These are phyloP conservation scores for Forsythia suspensa DNA, from an alignment of 257 asterid species.

Conservation along the genomic window DNA sequence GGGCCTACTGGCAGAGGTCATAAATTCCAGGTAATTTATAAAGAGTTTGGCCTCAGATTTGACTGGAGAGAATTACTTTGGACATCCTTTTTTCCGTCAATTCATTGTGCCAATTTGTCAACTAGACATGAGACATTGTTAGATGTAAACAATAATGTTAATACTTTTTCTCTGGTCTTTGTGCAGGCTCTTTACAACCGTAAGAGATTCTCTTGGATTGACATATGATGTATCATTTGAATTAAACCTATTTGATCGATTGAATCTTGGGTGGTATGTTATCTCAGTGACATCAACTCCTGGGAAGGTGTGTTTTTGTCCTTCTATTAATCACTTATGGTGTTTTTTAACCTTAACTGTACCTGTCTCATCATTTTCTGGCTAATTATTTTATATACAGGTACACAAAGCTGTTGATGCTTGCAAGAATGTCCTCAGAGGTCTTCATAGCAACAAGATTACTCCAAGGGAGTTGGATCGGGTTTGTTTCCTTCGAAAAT, in stretches of 20 bases:
- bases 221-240: constrained; percentile 98
- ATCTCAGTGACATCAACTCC: constrained; percentile 98
- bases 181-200: constrained; percentile 92
- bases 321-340: not conserved
- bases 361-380: constrained; percentile 16
- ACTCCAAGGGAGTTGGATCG: constrained; percentile 96
- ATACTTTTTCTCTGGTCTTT: constrained; percentile 1
- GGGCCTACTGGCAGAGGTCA: constrained; percentile 82
- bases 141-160: constrained; percentile 1
- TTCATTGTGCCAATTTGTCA: not conserved
- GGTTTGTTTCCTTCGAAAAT: constrained; percentile 45
- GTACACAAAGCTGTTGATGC: constrained; percentile 99
- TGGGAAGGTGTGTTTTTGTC: constrained; percentile 62
- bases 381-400: constrained; percentile 39
- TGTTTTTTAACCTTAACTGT: not conserved
- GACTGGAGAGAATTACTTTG: not conserved
- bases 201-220: constrained; percentile 97
- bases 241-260: constrained; percentile 92
- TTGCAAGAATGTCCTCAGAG: constrained; percentile 95
- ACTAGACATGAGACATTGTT: not conserved
- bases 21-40: constrained; percentile 75
- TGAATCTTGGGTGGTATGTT: constrained; percentile 99
- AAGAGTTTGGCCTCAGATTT: constrained; percentile 3
- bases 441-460: constrained; percentile 70
- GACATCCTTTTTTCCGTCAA: not conserved